Percentiles rank a stretch among this genome's conserved stretches.
Conservation (phyloP, 2,329 filamentous ascomycete species). For the Colletotrichum sp. region DNA sequence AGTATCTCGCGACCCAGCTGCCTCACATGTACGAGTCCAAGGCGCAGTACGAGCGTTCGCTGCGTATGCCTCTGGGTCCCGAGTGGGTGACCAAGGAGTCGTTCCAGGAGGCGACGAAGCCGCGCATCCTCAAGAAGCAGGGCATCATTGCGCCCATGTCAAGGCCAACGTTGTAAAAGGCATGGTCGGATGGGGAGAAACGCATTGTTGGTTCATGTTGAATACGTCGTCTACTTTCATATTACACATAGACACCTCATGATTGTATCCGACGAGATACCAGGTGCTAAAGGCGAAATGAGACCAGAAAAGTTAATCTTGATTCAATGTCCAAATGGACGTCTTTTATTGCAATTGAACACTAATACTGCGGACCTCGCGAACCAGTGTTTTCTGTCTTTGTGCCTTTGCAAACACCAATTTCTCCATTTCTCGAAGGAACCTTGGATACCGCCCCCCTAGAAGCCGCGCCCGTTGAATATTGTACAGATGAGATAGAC, state of each 20-base stretch:
- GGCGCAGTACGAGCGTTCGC: constrained; percentile 87
- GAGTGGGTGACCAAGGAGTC: constrained; percentile 98
- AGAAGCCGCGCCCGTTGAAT: background rate
- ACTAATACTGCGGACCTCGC: background rate
- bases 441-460: background rate
- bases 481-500: constrained; percentile 14
- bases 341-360: background rate
- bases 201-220: background rate
- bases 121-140: constrained; percentile 87
- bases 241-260: background rate
- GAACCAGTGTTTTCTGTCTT: background rate
- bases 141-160: constrained; percentile 88
- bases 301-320: background rate
- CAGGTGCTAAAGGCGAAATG: background rate
- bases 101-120: constrained; percentile 89
- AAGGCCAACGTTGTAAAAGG: constrained; percentile 62
- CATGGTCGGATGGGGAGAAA: background rate
- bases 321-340: background rate
- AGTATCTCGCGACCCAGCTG: constrained; percentile 83
- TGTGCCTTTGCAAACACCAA: background rate
- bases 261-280: background rate
- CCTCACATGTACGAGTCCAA: constrained; percentile 90
- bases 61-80: constrained; percentile 86
- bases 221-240: background rate
- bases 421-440: constrained; percentile 4